phyloP scores from a whole-genome alignment of 2,329 filamentous ascomycete species.

The Aspergillus sp. region DNA sequence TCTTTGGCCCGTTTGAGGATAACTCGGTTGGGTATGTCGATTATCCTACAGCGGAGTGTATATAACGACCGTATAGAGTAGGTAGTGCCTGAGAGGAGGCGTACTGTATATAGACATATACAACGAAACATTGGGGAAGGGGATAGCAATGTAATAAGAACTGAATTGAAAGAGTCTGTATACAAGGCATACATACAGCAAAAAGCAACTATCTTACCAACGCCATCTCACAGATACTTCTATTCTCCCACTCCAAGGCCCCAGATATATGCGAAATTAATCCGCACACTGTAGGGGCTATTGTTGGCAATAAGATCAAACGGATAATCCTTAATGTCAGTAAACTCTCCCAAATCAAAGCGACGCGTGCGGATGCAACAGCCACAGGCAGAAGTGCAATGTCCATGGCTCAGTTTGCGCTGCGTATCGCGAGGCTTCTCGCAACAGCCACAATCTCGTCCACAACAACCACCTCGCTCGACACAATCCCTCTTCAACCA shows the following conservation, averaged over 20 bases:
- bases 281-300: not conserved
- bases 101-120: not conserved
- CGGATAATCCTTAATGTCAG: not conserved
- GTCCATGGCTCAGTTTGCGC: not conserved
- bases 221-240: not conserved
- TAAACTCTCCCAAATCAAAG: not conserved
- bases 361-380: not conserved
- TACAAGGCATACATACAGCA: not conserved
- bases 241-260: not conserved
- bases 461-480: slow-evolving; percentile 6
- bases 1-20: slow-evolving; percentile 39
- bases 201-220: not conserved
- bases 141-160: not conserved
- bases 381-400: not conserved
- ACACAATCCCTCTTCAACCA: slow-evolving; percentile 4
- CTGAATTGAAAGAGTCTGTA: not conserved
- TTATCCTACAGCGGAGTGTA: slow-evolving; percentile 14
- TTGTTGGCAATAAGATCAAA: not conserved
- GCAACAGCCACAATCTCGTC: slow-evolving; percentile 1
- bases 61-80: not conserved
- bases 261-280: not conserved
- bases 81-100: no score
- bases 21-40: slow-evolving; percentile 26
- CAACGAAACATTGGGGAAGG: not conserved
- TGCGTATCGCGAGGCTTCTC: not conserved